These are phyloP conservation scores for Fusarium solani-melongenae DNA, from an alignment of 2,329 filamentous ascomycete genomes.

Conservation along the genomic window DNA sequence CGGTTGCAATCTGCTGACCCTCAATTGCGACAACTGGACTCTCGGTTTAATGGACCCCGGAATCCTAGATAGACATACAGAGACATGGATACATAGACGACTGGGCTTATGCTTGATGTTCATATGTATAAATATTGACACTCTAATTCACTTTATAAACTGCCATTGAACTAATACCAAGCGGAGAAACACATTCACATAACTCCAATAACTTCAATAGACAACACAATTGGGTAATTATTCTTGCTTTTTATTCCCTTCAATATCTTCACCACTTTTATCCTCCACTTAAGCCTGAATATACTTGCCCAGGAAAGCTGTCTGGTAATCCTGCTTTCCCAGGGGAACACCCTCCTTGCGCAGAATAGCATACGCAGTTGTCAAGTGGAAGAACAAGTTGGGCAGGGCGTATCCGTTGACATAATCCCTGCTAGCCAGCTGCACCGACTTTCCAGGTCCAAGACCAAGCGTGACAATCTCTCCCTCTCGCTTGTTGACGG, in stretches of 20 bases:
- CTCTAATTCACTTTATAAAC: background rate
- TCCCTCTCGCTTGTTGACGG: constrained; percentile 47
- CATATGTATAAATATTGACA: background rate
- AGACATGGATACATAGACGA: too few relatives aligned
- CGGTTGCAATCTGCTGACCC: background rate
- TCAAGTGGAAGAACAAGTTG: constrained; percentile 73
- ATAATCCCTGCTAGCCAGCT: constrained; percentile 53
- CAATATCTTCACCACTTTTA: background rate
- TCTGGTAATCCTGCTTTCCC: constrained; percentile 68
- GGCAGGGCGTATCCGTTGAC: constrained; percentile 62
- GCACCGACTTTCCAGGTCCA: constrained; percentile 43
- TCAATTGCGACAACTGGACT: background rate
- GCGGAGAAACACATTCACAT: background rate
- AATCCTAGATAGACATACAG: too few relatives aligned
- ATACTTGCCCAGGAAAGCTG: constrained; percentile 46
- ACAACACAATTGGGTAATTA: background rate
- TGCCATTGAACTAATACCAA: background rate
- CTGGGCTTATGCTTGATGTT: too few relatives aligned
- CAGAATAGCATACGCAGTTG: constrained; percentile 69
- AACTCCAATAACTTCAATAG: background rate
- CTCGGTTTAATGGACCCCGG: fast-evolving
- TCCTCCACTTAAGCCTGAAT: constrained; percentile 1
- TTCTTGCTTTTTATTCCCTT: background rate
- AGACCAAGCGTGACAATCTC: constrained; percentile 46
- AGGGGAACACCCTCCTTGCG: constrained; percentile 70